A percentile compares a stretch with the other conserved stretches of the same genome.
phyloP scores from a whole-genome alignment of 2,329 filamentous ascomycete species.

The Ophiocordyceps polyrhachis-furcata region DNA sequence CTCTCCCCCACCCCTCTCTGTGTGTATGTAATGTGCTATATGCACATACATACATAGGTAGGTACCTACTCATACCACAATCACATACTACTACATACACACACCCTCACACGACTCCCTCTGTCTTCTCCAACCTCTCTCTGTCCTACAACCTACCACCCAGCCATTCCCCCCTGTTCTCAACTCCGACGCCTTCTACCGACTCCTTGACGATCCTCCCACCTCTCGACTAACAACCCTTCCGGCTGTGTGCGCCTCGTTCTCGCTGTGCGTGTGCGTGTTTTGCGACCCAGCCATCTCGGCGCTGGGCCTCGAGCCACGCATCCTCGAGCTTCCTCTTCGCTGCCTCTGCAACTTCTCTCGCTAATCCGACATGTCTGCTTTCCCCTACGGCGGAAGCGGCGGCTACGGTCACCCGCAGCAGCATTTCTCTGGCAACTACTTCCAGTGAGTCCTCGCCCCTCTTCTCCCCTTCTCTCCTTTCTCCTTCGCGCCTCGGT shows the following conservation, averaged over 20 bases:
- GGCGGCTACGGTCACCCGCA: constrained; percentile 24
- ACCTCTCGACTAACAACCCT: neutral
- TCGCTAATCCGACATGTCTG: constrained; percentile 36
- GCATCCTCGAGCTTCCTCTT: neutral
- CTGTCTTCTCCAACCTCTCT: neutral
- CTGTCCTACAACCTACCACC: neutral
- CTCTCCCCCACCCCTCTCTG: neutral
- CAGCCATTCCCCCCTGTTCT: neutral
- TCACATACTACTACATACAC: neutral
- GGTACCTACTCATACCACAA: too few species aligned
- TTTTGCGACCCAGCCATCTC: neutral
- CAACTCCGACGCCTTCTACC: neutral
- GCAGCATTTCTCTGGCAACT: constrained; percentile 20
- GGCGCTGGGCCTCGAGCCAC: neutral
- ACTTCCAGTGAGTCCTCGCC: constrained; percentile 4
- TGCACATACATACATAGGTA: too few species aligned
- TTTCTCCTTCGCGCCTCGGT: neutral
- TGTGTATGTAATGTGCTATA: too few species aligned
- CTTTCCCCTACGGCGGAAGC: constrained; percentile 38
- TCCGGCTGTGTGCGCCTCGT: neutral
- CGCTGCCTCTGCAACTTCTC: neutral
- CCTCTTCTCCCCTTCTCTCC: neutral
- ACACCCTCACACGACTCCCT: neutral
- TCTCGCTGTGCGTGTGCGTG: neutral
- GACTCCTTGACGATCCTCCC: neutral